Evolutionary conservation across 73 alveolate genomes (phyloP), one percentile per base, ranked within the genome.

Genomic region (Paramecium sexaurelia): DNA sequence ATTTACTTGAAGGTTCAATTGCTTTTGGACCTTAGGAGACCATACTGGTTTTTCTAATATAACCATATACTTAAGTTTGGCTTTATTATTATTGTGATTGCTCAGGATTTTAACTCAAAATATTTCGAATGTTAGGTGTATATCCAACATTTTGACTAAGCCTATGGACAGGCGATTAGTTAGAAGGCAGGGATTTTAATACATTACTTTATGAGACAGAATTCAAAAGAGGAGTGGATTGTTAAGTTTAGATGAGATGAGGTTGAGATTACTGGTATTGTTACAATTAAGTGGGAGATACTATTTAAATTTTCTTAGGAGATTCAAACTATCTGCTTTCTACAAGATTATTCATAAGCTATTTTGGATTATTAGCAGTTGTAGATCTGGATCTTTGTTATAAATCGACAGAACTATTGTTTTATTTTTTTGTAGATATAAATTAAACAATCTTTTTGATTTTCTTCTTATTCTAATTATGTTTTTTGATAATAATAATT

Each of bases 301-400:
- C 83, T 1, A 61, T 7, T 24, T 61, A 61, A 11, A 29, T 29
- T 71, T 71, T 71, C 43, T 71, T 71, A 71, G 86, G 86, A 71
- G 86, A 71, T 71, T 71, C 86, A 71, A 71, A 71, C 15, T 71
- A 9, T 37, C 35, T 71, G 32, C 15, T 37, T 24, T 71, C 86
- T 35, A 37, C 43, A 29, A 61, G 47, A 61, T 9, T 71, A 35
- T 51, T 51, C 29, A 51, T 51, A 0, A 32, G 51, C 9, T 61
- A 26, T 61, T 61, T 61, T 22, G 83, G 83, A 71, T 71, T 32
- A 71, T 71, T 71, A 7, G 86, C 56, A 32, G 86, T 71, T 27
- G 86, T 71, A 6, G 86, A 71, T 71, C 86, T 71, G 3, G 86
- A 71, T 71, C 86, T 71, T 17, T 27, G n/a, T 61, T 61, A 8